Evolutionary conservation across 179 eudicot species (phyloP).

Genomic region (Silene noctiflora): DNA sequence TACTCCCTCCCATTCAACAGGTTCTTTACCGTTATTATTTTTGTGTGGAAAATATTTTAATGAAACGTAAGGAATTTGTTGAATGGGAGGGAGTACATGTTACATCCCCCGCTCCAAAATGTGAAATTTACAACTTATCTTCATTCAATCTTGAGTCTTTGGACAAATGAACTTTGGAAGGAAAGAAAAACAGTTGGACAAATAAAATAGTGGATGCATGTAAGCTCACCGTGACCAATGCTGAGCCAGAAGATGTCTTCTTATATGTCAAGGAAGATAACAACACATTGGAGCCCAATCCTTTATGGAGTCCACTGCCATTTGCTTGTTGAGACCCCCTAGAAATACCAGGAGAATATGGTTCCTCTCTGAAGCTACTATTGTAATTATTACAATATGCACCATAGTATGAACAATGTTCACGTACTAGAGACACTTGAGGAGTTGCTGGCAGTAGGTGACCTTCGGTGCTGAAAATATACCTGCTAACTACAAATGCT

Average conservation of each 20-base stretch:
- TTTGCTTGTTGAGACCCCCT: slow-evolving; percentile 43
- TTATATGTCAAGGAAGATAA: slow-evolving; percentile 31
- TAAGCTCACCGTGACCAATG: slow-evolving; percentile 69
- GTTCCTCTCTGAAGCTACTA: slow-evolving; percentile 40
- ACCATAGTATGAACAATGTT: slow-evolving; percentile 82
- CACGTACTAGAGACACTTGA: slow-evolving; percentile 69
- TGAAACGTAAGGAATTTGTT: no score
- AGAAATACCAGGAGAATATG: slow-evolving; percentile 31
- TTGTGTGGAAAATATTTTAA: no score
- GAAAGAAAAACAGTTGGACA: background rate
- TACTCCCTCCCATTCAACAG: background rate
- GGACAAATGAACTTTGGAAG: background rate
- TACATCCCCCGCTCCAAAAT: background rate
- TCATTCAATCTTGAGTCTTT: background rate
- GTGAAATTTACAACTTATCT: background rate
- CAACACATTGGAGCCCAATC: slow-evolving; percentile 32
- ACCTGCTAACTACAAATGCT: slow-evolving; percentile 41
- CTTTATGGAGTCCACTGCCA: slow-evolving; percentile 34
- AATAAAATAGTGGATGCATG: background rate
- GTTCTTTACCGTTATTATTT: no score
- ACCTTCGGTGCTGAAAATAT: slow-evolving; percentile 94
- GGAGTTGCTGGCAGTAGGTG: slow-evolving; percentile 91
- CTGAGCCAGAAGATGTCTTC: slow-evolving; percentile 43
- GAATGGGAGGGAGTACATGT: background rate
- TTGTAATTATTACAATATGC: slow-evolving; percentile 58